Conservation (phyloP, 2,329 filamentous ascomycete species). For the Clarireedia sp. region DNA sequence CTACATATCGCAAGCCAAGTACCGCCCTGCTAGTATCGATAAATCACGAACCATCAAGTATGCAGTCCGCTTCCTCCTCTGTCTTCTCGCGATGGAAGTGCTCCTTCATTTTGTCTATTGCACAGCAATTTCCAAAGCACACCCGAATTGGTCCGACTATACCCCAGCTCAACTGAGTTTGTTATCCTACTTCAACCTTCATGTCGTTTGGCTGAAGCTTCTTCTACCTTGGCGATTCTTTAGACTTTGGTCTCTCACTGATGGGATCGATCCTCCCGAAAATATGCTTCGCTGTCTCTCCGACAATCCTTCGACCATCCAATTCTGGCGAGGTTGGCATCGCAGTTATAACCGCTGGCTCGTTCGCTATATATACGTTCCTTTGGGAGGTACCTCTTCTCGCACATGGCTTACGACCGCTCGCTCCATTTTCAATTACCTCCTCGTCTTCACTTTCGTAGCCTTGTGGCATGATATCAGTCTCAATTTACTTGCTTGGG, state of each 20-base stretch:
- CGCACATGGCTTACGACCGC: conserved; percentile 39
- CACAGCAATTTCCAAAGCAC: conserved; percentile 78
- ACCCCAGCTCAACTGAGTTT: conserved; percentile 81
- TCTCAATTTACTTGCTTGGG: conserved; percentile 84
- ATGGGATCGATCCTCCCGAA: conserved; percentile 90
- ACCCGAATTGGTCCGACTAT: conserved; percentile 74
- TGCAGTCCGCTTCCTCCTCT: conserved; percentile 70
- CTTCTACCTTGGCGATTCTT: conserved; percentile 97
- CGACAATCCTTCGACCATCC: conserved; percentile 83
- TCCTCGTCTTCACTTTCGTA: conserved; percentile 90
- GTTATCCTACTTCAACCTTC: conserved; percentile 90
- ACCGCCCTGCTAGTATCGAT: conserved; percentile 64
- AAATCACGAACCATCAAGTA: conserved; percentile 68
- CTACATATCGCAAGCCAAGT: conserved; percentile 80
- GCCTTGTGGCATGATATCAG: conserved; percentile 98
- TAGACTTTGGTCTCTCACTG: conserved; percentile 86
- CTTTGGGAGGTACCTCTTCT: conserved; percentile 66
- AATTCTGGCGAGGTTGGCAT: conserved; percentile 97
- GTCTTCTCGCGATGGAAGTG: conserved; percentile 82
- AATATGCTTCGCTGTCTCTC: conserved; percentile 98
- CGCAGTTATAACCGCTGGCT: conserved; percentile 92
- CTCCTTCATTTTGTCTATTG: conserved; percentile 89
- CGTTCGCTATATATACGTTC: conserved; percentile 87
- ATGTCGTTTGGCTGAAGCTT: conserved; percentile 96
- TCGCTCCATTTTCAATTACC: conserved; percentile 63